These are phyloP conservation scores for Debaryomycetaceae sp. DNA, from an alignment of 1,139 yeast species.

Conservation along the genomic window DNA sequence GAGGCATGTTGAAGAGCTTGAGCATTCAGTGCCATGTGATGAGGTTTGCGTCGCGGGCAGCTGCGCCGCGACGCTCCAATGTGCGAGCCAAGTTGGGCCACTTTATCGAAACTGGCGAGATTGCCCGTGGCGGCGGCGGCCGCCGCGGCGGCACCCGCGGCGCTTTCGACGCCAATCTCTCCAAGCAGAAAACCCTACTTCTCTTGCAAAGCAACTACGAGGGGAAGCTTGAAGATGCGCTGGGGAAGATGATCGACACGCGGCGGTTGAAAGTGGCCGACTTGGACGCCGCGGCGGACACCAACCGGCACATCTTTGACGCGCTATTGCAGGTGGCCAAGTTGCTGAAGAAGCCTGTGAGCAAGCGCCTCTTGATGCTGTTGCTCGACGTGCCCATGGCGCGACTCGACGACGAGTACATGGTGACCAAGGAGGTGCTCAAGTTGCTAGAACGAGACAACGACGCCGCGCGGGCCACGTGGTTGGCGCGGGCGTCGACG, in stretches of 20 bases:
- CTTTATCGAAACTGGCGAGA: conserved; percentile 27
- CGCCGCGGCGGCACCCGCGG: conserved; percentile 1
- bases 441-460: conserved; percentile 48
- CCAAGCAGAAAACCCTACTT: conserved; percentile 22
- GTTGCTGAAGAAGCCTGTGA: conserved; percentile 24
- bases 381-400: conserved; percentile 45
- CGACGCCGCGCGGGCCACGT: conserved; percentile 46
- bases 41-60: too few relatives aligned
- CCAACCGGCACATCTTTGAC: conserved; percentile 25
- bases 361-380: conserved; percentile 36
- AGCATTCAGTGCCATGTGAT: too few relatives aligned
- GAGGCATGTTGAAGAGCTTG: too few relatives aligned
- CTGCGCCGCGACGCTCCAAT: too few relatives aligned
- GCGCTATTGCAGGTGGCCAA: conserved; percentile 24
- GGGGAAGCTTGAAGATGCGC: conserved; percentile 14
- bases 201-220: conserved; percentile 21
- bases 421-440: conserved; percentile 49
- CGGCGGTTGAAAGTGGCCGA: conserved; percentile 18
- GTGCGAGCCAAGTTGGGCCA: conserved; percentile 24
- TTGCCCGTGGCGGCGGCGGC: conserved; percentile 14
- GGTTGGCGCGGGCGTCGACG: conserved; percentile 45
- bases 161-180: conserved; percentile 9
- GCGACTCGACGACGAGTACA: conserved; percentile 52
- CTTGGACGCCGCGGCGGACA: conserved; percentile 18
- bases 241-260: conserved; percentile 18